These are phyloP conservation scores for Lepiota brunneoincarnata DNA, from an alignment of 768 basidiomycete genomes.

Conservation along the genomic window DNA sequence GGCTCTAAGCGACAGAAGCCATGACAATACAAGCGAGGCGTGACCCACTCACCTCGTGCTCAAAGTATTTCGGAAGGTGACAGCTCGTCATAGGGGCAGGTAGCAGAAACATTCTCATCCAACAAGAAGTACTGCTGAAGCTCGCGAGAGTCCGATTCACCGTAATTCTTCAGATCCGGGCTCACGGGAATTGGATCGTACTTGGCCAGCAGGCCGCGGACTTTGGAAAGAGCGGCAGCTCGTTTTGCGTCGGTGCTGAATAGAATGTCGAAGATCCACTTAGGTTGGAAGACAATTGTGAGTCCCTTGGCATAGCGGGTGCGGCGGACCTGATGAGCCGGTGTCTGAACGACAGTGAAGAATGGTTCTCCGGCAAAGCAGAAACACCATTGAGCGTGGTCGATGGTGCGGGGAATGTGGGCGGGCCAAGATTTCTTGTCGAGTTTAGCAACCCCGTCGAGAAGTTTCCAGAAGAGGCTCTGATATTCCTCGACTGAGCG, in stretches of 20 bases:
- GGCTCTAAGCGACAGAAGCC: background rate
- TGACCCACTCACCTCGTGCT: background rate
- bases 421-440: constrained; percentile 18
- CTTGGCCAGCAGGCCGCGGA: constrained; percentile 17
- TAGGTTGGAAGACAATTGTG: constrained; percentile 22
- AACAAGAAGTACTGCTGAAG: constrained; percentile 18
- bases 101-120: constrained; percentile 19
- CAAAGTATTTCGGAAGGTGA: constrained; percentile 11
- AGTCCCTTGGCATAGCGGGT: constrained; percentile 19
- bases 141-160: constrained; percentile 18
- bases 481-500: constrained; percentile 19
- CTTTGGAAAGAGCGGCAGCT: constrained; percentile 17
- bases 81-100: constrained; percentile 13
- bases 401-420: constrained; percentile 15
- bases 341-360: constrained; percentile 20
- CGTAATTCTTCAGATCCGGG: constrained; percentile 21
- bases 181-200: constrained; percentile 21
- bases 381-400: constrained; percentile 20
- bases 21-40: background rate
- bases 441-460: constrained; percentile 18
- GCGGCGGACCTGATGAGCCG: constrained; percentile 17
- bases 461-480: constrained; percentile 18
- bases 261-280: constrained; percentile 22
- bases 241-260: constrained; percentile 20
- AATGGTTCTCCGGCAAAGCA: constrained; percentile 21